Evolutionary conservation across 2,329 filamentous ascomycete genomes (phyloP).

Genomic region (Cyphellophora europaea): DNA sequence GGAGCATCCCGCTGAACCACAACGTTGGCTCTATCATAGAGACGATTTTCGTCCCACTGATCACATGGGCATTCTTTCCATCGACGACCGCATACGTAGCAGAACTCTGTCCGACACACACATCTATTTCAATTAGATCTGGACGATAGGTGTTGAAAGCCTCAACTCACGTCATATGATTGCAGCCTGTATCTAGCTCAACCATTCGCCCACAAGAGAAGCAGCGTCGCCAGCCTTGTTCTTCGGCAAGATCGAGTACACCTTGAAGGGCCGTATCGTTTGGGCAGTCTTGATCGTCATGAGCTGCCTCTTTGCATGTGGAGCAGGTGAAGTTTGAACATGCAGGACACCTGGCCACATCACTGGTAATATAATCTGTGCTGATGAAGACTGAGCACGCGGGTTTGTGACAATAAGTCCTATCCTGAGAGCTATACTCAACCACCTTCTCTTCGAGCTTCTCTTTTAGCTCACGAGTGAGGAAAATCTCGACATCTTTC

Average conservation of each 20-base stretch:
- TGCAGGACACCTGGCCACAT: conserved; percentile 31
- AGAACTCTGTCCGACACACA: conserved; percentile 23
- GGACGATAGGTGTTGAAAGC: background rate
- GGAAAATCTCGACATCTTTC: conserved; percentile 23
- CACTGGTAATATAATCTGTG: conserved; percentile 19
- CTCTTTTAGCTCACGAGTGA: conserved; percentile 26
- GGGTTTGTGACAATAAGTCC: conserved; percentile 41
- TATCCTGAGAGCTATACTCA: conserved; percentile 39
- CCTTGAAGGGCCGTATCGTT: conserved; percentile 18
- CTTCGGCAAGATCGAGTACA: conserved; percentile 51
- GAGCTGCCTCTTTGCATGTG: conserved; percentile 39
- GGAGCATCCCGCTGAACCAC: conserved; percentile 11
- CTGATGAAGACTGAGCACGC: conserved; percentile 41
- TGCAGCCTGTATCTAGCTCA: conserved; percentile 24
- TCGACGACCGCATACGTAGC: conserved; percentile 21
- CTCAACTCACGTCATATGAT: conserved; percentile 25
- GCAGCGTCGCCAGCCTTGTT: conserved; percentile 66
- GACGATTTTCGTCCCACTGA: conserved; percentile 20
- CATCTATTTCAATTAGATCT: conserved; percentile 17
- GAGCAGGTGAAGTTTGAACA: conserved; percentile 41
- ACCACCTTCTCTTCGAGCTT: conserved; percentile 36
- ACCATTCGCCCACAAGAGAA: conserved; percentile 56
- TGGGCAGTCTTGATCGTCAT: conserved; percentile 28
- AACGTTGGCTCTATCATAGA: conserved; percentile 13
- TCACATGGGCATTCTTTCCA: conserved; percentile 23